Conservation (phyloP, 2,329 filamentous ascomycete genomes). For the Magnaporthiopsis incrustans region DNA sequence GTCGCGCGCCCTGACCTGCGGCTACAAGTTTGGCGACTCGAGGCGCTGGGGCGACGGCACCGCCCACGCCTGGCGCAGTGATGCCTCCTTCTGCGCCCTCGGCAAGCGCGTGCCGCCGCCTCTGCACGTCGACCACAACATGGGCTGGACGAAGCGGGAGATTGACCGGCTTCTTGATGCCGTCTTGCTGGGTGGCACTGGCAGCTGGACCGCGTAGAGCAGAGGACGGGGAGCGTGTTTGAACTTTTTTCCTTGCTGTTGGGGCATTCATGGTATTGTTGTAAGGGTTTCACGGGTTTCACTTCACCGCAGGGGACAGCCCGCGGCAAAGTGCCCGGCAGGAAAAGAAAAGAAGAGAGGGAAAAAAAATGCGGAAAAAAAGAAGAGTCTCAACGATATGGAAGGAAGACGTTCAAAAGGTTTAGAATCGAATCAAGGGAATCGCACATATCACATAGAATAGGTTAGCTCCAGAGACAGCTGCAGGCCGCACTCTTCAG, state of each 20-base stretch:
- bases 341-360: too few relatives aligned
- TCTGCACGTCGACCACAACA: conserved; percentile 5
- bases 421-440: too few relatives aligned
- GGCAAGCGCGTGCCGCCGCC: conserved; percentile 4
- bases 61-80: conserved; percentile 5
- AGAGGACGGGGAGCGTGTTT: background rate
- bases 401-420: too few relatives aligned
- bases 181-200: background rate
- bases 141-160: background rate
- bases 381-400: too few relatives aligned
- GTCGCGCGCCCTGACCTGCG: conserved; percentile 10
- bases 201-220: background rate
- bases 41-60: conserved; percentile 4
- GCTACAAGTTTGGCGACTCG: background rate
- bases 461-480: too few relatives aligned
- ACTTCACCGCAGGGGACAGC: too few relatives aligned
- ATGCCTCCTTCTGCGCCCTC: conserved; percentile 2
- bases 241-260: background rate
- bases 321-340: too few relatives aligned
- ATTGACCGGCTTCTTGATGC: background rate
- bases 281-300: too few relatives aligned
- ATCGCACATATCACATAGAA: too few relatives aligned
- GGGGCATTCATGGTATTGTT: too few relatives aligned
- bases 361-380: too few relatives aligned
- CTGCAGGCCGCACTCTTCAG: too few relatives aligned